Percentiles rank a stretch among this genome's conserved stretches.
phyloP scores from a whole-genome alignment of 176 grass and related monocot genomes.

The Hordeum marinum region DNA sequence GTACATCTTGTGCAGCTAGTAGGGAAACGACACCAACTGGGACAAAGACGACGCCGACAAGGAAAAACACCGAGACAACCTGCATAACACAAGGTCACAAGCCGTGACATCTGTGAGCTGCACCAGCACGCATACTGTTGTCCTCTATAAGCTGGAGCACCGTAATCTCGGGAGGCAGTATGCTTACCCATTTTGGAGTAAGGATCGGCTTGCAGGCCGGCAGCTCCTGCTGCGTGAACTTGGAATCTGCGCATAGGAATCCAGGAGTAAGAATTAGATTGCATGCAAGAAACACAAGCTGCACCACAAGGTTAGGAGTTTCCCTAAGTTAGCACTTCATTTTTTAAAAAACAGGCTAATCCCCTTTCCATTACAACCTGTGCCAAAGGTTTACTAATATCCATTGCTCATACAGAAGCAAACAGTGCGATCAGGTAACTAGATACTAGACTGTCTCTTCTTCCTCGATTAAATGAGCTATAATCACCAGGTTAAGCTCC shows the following conservation, averaged over 20 bases:
- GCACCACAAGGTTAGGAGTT: background rate
- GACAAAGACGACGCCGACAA: constrained; percentile 71
- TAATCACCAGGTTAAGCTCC: background rate
- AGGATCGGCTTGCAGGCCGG: constrained; percentile 97
- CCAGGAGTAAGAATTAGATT: constrained; percentile 3
- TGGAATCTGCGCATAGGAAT: constrained; percentile 60
- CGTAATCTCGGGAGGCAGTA: background rate
- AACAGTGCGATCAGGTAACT: background rate
- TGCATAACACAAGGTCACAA: constrained; percentile 49
- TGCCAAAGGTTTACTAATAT: background rate
- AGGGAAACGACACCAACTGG: constrained; percentile 74
- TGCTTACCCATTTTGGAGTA: constrained; percentile 90
- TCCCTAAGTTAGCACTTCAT: background rate
- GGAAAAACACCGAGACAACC: constrained; percentile 88
- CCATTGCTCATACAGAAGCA: background rate
- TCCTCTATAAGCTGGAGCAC: background rate
- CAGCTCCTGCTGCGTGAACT: constrained; percentile 94
- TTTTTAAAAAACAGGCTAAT: no score
- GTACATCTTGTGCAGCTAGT: constrained; percentile 67
- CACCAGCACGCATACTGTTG: background rate
- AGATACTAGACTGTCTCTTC: background rate
- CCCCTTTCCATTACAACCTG: no score
- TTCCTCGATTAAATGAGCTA: background rate
- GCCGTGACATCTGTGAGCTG: background rate
- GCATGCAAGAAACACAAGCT: background rate